Evolutionary conservation across 208 protist species (phyloP).

Genomic region (Endotrypanum monterogeii): DNA sequence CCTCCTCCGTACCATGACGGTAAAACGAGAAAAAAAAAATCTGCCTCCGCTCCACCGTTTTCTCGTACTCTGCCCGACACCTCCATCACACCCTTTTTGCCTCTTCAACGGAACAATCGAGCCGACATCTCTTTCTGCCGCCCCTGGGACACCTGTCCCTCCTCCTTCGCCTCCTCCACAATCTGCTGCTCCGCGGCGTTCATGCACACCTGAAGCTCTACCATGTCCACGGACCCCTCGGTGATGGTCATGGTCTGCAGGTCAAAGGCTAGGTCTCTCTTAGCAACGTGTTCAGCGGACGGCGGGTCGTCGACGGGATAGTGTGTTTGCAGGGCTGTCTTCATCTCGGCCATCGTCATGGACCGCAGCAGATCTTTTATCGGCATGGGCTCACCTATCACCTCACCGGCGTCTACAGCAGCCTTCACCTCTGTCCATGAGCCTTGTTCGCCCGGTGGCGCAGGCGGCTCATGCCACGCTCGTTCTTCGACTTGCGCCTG

Average conservation of each 20-base stretch:
- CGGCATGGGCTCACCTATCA: constrained; percentile 58
- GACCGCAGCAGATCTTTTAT: constrained; percentile 54
- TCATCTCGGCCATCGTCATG: constrained; percentile 83
- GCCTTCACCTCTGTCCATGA: constrained; percentile 89
- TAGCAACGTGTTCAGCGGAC: constrained; percentile 61
- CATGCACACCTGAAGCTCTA: constrained; percentile 37
- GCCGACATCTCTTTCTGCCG: constrained; percentile 52
- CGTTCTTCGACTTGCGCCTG: constrained; percentile 86
- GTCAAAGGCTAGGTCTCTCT: constrained; percentile 46
- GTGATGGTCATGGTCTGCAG: constrained; percentile 82
- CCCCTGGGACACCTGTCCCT: constrained; percentile 17
- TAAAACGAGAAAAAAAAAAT: too few relatives aligned
- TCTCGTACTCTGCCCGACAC: too few relatives aligned
- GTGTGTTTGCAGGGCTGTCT: constrained; percentile 36
- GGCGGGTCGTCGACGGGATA: constrained; percentile 76
- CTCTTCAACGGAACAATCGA: constrained; percentile 34
- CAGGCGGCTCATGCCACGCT: constrained; percentile 87
- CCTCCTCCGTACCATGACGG: too few relatives aligned
- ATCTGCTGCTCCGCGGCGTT: constrained; percentile 32
- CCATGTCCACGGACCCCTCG: constrained; percentile 61
- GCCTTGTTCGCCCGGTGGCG: constrained; percentile 78
- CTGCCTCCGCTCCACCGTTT: too few relatives aligned
- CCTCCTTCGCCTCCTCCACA: constrained; percentile 27
- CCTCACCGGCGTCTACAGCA: constrained; percentile 70
- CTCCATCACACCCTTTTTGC: neutral